Conservation (phyloP, 768 basidiomycete species). For the Boletus pseudopeckii region DNA sequence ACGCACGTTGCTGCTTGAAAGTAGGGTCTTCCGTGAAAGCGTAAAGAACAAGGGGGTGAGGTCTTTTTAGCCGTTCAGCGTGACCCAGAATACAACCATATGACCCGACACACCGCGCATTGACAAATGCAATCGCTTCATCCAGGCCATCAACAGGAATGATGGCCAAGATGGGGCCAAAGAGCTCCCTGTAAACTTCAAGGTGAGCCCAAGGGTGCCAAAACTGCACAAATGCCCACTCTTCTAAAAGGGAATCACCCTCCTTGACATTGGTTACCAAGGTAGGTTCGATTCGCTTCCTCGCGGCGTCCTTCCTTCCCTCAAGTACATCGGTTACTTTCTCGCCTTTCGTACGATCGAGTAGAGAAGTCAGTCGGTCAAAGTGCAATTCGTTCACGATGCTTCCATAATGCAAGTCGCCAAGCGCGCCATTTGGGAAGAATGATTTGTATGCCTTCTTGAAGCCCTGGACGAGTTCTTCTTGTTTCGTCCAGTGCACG, state of each 20-base stretch:
- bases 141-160: conserved; percentile 53
- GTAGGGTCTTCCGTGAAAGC: conserved; percentile 52
- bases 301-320: conserved; percentile 34
- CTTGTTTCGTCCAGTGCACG: conserved; percentile 40
- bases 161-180: conserved; percentile 69
- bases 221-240: conserved; percentile 34
- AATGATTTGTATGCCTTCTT: conserved; percentile 44
- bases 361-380: conserved; percentile 47
- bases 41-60: conserved; percentile 61
- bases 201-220: not conserved
- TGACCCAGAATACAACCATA: not conserved
- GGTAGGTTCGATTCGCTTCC: conserved; percentile 54
- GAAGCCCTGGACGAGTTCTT: conserved; percentile 44
- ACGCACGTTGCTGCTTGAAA: conserved; percentile 39
- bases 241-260: conserved; percentile 59
- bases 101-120: conserved; percentile 39
- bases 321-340: conserved; percentile 49
- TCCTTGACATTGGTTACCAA: conserved; percentile 51
- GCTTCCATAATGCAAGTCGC: conserved; percentile 41
- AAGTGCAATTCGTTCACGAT: conserved; percentile 57
- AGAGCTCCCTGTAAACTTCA: conserved; percentile 54
- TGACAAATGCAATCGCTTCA: conserved; percentile 55
- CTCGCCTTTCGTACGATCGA: conserved; percentile 54
- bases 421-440: conserved; percentile 52
- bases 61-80: conserved; percentile 37